phyloP scores from a whole-genome alignment of 345 rosid genomes.

The Brassica rapa region DNA sequence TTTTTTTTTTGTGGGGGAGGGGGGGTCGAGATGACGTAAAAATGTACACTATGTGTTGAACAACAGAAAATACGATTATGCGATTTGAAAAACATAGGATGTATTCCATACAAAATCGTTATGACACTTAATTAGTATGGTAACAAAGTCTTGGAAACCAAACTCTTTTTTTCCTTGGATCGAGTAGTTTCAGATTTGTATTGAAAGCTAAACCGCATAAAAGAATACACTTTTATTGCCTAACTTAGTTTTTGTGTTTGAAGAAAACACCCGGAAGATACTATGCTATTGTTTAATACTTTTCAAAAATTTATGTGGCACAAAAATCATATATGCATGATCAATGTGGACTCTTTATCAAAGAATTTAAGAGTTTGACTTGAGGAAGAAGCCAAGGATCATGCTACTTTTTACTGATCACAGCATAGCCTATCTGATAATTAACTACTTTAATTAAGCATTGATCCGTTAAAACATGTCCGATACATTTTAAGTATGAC shows the following conservation, averaged over 20 bases:
- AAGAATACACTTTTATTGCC: background rate
- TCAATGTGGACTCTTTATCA: background rate
- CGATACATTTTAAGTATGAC: too few species aligned
- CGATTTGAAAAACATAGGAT: too few species aligned
- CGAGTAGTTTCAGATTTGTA: background rate
- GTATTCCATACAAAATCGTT: too few species aligned
- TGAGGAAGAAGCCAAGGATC: conserved; percentile 39
- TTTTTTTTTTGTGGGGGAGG: background rate
- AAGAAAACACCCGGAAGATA: background rate
- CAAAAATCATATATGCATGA: background rate
- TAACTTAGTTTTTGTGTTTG: background rate
- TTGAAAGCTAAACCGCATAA: background rate
- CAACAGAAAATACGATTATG: background rate
- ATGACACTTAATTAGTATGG: too few species aligned
- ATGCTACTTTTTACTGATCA: conserved; percentile 25
- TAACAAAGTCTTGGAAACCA: too few species aligned
- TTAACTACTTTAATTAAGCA: too few species aligned
- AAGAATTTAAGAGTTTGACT: background rate
- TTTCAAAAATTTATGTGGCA: background rate
- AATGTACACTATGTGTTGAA: conserved; percentile 10
- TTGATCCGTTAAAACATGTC: too few species aligned
- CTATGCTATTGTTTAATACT: background rate
- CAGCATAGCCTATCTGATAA: background rate
- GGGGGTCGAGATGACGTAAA: conserved; percentile 2
- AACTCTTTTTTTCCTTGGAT: too few species aligned